Percentiles rank a stretch among this genome's conserved stretches.
Evolutionary conservation across 192 early-diverging fungal genomes (phyloP).

Genomic region (Pilobolus umbonatus): DNA sequence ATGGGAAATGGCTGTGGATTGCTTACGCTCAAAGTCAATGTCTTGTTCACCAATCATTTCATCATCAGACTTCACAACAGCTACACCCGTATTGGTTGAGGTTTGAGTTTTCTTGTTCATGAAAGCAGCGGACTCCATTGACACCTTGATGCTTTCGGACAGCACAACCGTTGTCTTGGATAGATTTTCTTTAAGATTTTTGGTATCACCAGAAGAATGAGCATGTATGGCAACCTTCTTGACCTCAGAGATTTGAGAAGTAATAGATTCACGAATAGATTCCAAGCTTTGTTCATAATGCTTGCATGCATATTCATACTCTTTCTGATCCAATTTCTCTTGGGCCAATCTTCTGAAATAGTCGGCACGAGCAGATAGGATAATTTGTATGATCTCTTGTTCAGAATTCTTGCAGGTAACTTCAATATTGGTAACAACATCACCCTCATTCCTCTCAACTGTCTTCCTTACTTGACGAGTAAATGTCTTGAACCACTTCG

Average conservation of each 20-base stretch:
- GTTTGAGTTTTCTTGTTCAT: background rate
- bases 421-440: background rate
- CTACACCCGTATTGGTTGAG: background rate
- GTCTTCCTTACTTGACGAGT: background rate
- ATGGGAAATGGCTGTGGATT: background rate
- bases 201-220: background rate
- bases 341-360: conserved; percentile 9
- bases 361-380: conserved; percentile 5
- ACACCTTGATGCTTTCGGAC: conserved; percentile 5
- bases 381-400: conserved; percentile 8
- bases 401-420: conserved; percentile 1
- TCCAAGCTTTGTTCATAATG: conserved; percentile 16
- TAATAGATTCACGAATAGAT: background rate
- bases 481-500: conserved; percentile 13
- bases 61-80: conserved; percentile 4
- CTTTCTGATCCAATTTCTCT: conserved; percentile 6
- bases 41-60: background rate
- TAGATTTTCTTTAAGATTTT: background rate
- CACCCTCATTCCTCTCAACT: background rate
- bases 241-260: conserved; percentile 6
- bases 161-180: background rate
- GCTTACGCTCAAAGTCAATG: background rate
- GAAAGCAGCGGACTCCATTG: conserved; percentile 6
- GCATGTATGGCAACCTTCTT: conserved; percentile 15
- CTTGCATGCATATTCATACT: conserved; percentile 9